A percentile compares a stretch with the other conserved stretches of the same genome.
These are phyloP conservation scores for Cercospora beticola DNA, from an alignment of 2,329 filamentous ascomycete genomes.

Conservation along the genomic window DNA sequence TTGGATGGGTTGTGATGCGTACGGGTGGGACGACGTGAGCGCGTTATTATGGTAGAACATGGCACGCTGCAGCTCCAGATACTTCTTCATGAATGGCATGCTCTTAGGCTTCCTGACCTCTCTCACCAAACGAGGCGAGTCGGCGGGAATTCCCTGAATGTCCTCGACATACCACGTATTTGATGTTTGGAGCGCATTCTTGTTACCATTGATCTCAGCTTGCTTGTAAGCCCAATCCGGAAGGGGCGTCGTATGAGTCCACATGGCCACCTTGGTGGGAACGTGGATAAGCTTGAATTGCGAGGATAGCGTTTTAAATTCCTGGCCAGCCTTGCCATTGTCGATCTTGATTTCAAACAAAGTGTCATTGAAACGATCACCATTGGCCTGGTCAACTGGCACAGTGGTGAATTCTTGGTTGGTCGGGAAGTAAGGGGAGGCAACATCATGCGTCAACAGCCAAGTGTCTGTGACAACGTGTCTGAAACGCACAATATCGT, in stretches of 20 bases:
- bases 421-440: constrained; percentile 91
- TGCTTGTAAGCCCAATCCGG: constrained; percentile 97
- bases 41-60: constrained; percentile 99
- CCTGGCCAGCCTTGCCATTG: constrained; percentile 73
- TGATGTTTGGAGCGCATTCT: constrained; percentile 83
- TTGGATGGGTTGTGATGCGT: constrained; percentile 89
- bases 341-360: constrained; percentile 92
- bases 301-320: constrained; percentile 86
- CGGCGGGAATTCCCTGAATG: constrained; percentile 72
- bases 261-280: constrained; percentile 97
- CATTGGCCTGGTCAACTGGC: constrained; percentile 67
- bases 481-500: constrained; percentile 80
- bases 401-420: constrained; percentile 98
- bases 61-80: constrained; percentile 90
- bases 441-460: constrained; percentile 92
- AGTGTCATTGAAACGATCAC: constrained; percentile 78
- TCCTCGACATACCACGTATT: constrained; percentile 96
- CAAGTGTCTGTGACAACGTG: constrained; percentile 83
- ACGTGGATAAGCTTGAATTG: constrained; percentile 96
- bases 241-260: constrained; percentile 93
- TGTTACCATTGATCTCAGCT: constrained; percentile 99
- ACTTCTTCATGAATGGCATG: constrained; percentile 88
- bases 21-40: constrained; percentile 93
- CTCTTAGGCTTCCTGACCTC: constrained; percentile 76
- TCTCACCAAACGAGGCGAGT: constrained; percentile 72